Evolutionary conservation across 2,329 filamentous ascomycete species (phyloP), one percentile per base, ranked within the genome.

Genomic region (Fusarium sp.): DNA sequence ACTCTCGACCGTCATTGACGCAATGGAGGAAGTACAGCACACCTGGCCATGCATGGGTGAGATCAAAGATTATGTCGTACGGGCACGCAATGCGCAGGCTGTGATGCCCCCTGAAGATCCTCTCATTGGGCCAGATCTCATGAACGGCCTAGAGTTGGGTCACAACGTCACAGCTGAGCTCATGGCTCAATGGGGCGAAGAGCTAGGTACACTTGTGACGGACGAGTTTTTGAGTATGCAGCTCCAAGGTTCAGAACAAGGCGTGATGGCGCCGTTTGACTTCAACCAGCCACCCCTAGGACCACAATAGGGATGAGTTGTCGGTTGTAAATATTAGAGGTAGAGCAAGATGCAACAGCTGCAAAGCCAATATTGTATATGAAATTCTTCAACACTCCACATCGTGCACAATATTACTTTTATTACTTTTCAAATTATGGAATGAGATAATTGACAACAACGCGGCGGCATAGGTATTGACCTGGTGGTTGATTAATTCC

Each of bases 1-100:
- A 24, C 80, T 91, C 30, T 84, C 85, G 14, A 82, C 85, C 22
- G 82, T 85, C n/a, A 78, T 85, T 1, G 84, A 88, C 9, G 85
- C 86, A 41, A 86, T 89, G 70, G 82, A 87, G 39, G 82, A 84
- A n/a, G 86, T 90, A 39, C 82, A 89, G 36, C 82, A 85, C 45
- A 85, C 84, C 13, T 87, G 84, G 83, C 83, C 84, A 11, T 86
- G 84, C 70, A 82, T 86, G 38, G 78, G 78, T 32, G 85, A 86
- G 70, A 83, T 87, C 62, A 78, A 78, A 36, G 82, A 84, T 56
- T 78, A 78, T 45, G 71, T 82, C 48, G 62, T 80, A 47, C 75
- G 79, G 45, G 79, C 79, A 38, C 79, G 79, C 63, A 76, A 77
- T 56, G 75, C 76, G 28, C 80, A 81, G 66, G 69, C 74, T n/a